These are phyloP conservation scores for Talaromyces albobiverticillius DNA, from an alignment of 2,329 filamentous ascomycete species.

Conservation along the genomic window DNA sequence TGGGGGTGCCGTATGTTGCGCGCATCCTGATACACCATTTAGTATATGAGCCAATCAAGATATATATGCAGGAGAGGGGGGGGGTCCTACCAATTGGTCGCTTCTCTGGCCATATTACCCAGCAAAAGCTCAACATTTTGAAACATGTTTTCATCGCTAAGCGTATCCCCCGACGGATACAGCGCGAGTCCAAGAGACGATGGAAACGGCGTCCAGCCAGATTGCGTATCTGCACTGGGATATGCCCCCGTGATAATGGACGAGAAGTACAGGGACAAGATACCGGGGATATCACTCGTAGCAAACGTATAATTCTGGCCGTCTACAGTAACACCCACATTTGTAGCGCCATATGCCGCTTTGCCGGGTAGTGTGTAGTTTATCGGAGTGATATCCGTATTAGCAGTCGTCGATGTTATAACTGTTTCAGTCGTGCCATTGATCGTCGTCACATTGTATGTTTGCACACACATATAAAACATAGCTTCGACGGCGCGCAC, in stretches of 20 bases:
- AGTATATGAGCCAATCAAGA: neutral
- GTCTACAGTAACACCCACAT: too few relatives aligned
- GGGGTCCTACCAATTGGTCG: neutral
- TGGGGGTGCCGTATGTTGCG: neutral
- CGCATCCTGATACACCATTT: neutral
- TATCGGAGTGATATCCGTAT: neutral
- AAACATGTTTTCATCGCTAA: neutral
- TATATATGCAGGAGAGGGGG: neutral
- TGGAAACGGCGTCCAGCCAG: too few relatives aligned
- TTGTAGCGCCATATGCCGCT: too few relatives aligned
- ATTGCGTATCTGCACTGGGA: too few relatives aligned
- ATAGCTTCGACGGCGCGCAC: neutral
- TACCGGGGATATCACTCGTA: too few relatives aligned
- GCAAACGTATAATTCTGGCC: too few relatives aligned
- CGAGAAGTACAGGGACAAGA: too few relatives aligned
- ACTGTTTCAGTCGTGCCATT: neutral
- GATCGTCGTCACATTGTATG: neutral
- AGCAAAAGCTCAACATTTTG: neutral
- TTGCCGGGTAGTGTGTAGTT: too few relatives aligned
- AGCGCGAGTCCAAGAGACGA: neutral
- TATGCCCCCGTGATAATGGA: too few relatives aligned
- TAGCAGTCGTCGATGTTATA: neutral
- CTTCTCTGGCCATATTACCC: neutral
- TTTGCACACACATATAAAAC: conserved; percentile 2
- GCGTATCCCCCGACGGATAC: neutral